Percentiles rank a stretch among this genome's conserved stretches.
These are phyloP conservation scores for Dendrobium catenatum DNA, from an alignment of 106 monocot species.

Conservation along the genomic window DNA sequence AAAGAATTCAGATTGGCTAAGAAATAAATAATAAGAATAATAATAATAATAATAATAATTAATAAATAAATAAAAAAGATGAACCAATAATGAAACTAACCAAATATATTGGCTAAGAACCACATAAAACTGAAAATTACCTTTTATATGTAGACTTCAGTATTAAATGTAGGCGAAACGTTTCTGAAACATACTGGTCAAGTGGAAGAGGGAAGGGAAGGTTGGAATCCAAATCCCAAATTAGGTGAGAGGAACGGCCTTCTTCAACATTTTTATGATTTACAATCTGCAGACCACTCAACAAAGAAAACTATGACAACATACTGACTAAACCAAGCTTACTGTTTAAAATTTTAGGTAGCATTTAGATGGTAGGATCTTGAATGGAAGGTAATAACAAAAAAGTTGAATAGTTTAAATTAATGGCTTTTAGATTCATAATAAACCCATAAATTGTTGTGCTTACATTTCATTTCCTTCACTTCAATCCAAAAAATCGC, in stretches of 20 bases:
- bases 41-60: no score
- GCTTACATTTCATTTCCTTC: neutral
- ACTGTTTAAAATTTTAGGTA: neutral
- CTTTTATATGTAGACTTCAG: constrained; percentile 35
- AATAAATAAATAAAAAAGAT: no score
- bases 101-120: neutral
- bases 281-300: neutral
- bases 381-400: neutral
- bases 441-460: neutral
- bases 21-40: no score
- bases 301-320: neutral
- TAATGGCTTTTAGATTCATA: neutral
- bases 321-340: neutral
- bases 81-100: neutral
- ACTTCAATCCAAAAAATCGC: neutral
- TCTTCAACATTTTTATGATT: constrained; percentile 28
- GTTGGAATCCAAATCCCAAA: constrained; percentile 88
- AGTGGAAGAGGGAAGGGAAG: constrained; percentile 61
- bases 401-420: neutral
- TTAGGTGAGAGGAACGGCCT: constrained; percentile 16
- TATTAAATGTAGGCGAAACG: constrained; percentile 34
- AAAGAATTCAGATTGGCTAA: no score
- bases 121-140: constrained; percentile 19
- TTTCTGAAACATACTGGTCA: constrained; percentile 42
- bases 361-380: neutral